Percentiles rank a stretch among this genome's conserved stretches.
Conservation (phyloP, 129 eudicot species). For the Flaveria bidentis region DNA sequence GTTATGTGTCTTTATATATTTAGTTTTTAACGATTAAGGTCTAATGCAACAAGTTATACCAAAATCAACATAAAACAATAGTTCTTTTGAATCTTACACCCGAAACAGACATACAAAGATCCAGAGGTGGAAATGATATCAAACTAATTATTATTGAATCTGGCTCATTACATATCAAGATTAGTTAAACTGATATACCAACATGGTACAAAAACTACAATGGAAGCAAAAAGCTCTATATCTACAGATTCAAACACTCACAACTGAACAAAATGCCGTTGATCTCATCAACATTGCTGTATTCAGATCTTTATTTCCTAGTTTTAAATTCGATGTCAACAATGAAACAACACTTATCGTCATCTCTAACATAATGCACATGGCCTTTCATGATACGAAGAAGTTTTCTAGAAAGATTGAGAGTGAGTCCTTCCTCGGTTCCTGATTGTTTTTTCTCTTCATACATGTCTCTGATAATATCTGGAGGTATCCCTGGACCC, state of each 20-base stretch:
- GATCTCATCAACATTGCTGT: conserved; percentile 2
- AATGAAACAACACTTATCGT: conserved; percentile 44
- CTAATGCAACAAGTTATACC: not conserved
- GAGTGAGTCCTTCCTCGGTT: conserved; percentile 49
- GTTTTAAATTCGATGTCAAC: conserved; percentile 44
- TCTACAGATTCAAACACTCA: conserved; percentile 2
- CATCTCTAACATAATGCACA: conserved; percentile 53
- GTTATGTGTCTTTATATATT: too few species aligned
- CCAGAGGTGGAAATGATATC: not conserved
- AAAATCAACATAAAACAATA: not conserved
- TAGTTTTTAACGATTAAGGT: too few species aligned
- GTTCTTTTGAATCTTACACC: not conserved
- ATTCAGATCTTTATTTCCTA: conserved; percentile 29
- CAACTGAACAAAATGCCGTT: conserved; percentile 5
- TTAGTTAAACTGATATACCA: conserved; percentile 6
- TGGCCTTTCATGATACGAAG: conserved; percentile 54
- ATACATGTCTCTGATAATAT: conserved; percentile 50
- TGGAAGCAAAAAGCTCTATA: conserved; percentile 11
- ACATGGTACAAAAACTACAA: conserved; percentile 18
- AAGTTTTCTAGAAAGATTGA: conserved; percentile 51
- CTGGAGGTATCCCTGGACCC: conserved; percentile 54
- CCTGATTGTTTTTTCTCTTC: conserved; percentile 32
- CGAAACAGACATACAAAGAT: not conserved
- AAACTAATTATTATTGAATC: not conserved
- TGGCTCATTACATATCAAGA: not conserved